A percentile compares a stretch with the other conserved stretches of the same genome.
phyloP scores from a whole-genome alignment of 2,329 filamentous ascomycete genomes.

The Trichoderma simmonsii region DNA sequence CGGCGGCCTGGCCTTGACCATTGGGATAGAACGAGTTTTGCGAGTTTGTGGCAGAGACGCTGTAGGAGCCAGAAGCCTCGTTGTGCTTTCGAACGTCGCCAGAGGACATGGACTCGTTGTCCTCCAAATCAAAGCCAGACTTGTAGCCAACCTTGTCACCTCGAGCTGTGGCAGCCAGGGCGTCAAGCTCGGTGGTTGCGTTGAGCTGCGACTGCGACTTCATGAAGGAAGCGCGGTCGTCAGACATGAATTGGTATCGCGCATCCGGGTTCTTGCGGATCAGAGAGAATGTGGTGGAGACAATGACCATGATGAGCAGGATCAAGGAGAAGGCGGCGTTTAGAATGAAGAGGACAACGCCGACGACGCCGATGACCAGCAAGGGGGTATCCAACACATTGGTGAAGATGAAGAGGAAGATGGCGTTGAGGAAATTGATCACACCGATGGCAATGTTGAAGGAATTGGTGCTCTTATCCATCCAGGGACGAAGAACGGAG shows the following conservation, averaged over 20 bases:
- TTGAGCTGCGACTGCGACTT: constrained; percentile 84
- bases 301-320: constrained; percentile 72
- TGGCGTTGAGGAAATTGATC: constrained; percentile 85
- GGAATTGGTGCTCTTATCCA: constrained; percentile 97
- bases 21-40: constrained; percentile 31
- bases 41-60: constrained; percentile 25
- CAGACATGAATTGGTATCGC: constrained; percentile 93
- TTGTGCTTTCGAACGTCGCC: constrained; percentile 37
- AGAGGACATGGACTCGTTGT: constrained; percentile 40
- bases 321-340: constrained; percentile 83
- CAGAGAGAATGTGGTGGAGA: constrained; percentile 65
- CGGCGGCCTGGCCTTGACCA: constrained; percentile 36
- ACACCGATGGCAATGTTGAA: constrained; percentile 93
- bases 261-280: constrained; percentile 92
- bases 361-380: constrained; percentile 82
- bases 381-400: constrained; percentile 79
- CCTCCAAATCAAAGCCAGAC: constrained; percentile 37
- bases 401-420: constrained; percentile 87
- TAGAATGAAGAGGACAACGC: constrained; percentile 82
- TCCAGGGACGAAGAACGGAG: constrained; percentile 84
- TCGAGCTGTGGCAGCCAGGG: constrained; percentile 81
- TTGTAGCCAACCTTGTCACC: constrained; percentile 66
- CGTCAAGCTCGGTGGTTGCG: constrained; percentile 80
- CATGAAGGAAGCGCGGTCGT: constrained; percentile 95
- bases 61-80: constrained; percentile 26